Base-by-base conservation (phyloP, 768 basidiomycete species). In the Russula dissimulans region DNA sequence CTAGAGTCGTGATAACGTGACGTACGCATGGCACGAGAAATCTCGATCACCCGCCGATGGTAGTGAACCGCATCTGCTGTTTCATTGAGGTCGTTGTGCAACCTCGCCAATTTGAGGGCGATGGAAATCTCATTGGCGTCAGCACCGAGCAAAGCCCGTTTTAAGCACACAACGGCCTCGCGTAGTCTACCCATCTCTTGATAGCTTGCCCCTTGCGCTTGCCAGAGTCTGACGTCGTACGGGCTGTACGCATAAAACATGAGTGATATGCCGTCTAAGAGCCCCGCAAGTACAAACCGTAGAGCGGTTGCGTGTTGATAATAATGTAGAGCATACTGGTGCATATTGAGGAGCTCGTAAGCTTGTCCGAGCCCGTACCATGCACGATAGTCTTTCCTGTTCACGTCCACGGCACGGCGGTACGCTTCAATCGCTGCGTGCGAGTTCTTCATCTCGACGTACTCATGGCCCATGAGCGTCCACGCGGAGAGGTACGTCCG, bases 361-460 rank as follows among this genome's bases (percentile, higher is more conserved):
- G 95, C 93, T 71, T 99, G 97, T 3, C 95, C 97, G 54, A 99
- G 84, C 39, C 97, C 97, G 73, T 95, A 97, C 97, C 97, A 99
- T 6, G 95, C 95, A 59, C 95, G 76, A 69, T 97, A 97, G 73
- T 99, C 97, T 70, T 97, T 97, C 56, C 91, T 82, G 68, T 95
- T 95, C 65, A 97, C 87, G 68, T 98, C 95, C 61, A 98, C 85
- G 54, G 97, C 97, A 69, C 94, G 82, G 56, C 97, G 83, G 73
- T 98, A 99, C 10, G 94, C 91, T 74, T 98, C 97, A 57, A 98
- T 97, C 15, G 97, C 95, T 2, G 97, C 97, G 77, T 98, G 95
- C 5, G 93, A 93, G 72, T 99, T 98, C 75, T 98, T 98, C 86
- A 97, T 86, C 74, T 99, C 97, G 46, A 99, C 89, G 67, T 90